A percentile compares a stretch with the other conserved stretches of the same genome.
Evolutionary conservation across 345 rosid species (phyloP).

Genomic region (Melaleuca quinquenervia): DNA sequence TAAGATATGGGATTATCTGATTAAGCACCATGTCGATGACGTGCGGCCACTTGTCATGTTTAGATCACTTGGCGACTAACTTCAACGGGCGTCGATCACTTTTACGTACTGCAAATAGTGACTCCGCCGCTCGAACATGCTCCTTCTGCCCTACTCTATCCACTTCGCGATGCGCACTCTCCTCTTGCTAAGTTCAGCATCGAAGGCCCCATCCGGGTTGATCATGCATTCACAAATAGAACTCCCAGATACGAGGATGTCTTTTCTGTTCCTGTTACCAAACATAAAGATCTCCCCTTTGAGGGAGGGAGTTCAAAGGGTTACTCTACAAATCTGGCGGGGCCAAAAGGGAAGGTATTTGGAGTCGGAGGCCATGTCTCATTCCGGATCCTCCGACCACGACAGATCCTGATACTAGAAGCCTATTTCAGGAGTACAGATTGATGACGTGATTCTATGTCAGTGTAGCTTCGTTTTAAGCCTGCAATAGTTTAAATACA

Average conservation of each 20-base stretch:
- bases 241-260: not conserved
- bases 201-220: not conserved
- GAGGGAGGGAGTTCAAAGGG: not conserved
- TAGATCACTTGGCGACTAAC: not conserved
- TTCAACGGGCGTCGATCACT: not conserved
- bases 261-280: not conserved
- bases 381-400: not conserved
- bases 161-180: not conserved
- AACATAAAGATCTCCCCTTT: not conserved
- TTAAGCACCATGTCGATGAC: not conserved
- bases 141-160: not conserved
- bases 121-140: not conserved
- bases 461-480: not conserved
- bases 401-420: not conserved
- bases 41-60: not conserved
- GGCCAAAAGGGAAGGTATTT: not conserved
- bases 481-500: not conserved
- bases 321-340: not conserved
- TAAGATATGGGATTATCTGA: not conserved
- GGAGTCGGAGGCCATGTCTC: not conserved
- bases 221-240: not conserved
- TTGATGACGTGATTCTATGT: not conserved
- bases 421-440: not conserved
- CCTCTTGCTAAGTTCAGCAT: not conserved
- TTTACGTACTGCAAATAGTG: not conserved